Percentiles rank a stretch among this genome's conserved stretches.
Conservation (phyloP, 768 basidiomycete genomes). For the Psilocybe sp. region DNA sequence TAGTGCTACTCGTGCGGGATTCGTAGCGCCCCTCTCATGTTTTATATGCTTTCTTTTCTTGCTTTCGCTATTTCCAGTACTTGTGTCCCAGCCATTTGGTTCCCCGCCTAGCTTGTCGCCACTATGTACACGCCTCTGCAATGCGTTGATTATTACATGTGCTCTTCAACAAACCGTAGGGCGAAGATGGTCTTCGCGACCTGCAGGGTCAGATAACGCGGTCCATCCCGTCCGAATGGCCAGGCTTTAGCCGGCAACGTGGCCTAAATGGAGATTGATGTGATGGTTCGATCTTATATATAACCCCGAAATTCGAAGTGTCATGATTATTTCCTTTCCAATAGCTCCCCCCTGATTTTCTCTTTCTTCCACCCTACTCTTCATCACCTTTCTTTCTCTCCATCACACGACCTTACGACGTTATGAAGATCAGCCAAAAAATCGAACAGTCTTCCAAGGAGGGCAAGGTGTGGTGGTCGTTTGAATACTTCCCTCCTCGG, state of each 20-base stretch:
- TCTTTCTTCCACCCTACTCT: conserved; percentile 10
- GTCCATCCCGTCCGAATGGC: too few species aligned
- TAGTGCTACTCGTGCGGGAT: conserved; percentile 44
- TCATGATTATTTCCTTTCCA: too few species aligned
- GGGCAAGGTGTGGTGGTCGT: conserved; percentile 94
- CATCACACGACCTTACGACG: conserved; percentile 12
- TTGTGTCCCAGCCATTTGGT: conserved; percentile 1
- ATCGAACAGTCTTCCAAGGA: conserved; percentile 83
- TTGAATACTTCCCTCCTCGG: conserved; percentile 96
- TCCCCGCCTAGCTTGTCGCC: too few species aligned
- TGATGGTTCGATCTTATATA: conserved; percentile 25
- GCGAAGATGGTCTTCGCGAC: too few species aligned
- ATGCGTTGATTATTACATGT: too few species aligned
- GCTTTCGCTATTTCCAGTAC: neutral
- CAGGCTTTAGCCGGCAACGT: conserved; percentile 17
- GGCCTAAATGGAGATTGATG: conserved; percentile 20
- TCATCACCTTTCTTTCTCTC: conserved; percentile 19
- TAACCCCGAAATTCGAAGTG: too few species aligned
- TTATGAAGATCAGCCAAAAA: conserved; percentile 95
- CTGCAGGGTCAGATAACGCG: too few species aligned
- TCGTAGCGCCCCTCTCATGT: neutral
- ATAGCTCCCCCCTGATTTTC: neutral
- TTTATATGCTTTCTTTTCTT: conserved; percentile 5
- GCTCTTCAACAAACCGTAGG: too few species aligned
- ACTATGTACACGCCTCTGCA: too few species aligned